A percentile compares a stretch with the other conserved stretches of the same genome.
Conservation (phyloP, 148 eudicot species). For the Limonium bicolor region DNA sequence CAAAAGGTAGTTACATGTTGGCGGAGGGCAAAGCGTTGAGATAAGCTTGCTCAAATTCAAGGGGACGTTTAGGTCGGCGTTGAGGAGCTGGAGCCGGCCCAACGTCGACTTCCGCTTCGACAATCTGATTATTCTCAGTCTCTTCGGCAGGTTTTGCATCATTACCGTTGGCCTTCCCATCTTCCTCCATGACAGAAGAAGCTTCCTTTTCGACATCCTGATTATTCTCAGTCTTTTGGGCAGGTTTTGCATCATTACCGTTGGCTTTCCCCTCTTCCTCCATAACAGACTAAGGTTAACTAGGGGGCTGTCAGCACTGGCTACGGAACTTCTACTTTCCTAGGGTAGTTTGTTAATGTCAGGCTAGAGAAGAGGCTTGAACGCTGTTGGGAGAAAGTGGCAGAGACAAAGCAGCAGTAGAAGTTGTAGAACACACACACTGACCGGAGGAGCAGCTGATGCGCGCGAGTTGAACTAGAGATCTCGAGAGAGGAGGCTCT, state of each 20-base stretch:
- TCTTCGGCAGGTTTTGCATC: slow-evolving; percentile 3
- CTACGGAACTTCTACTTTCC: no score
- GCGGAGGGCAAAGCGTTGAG: slow-evolving; percentile 90
- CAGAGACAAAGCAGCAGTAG: no score
- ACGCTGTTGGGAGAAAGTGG: no score
- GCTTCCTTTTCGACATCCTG: slow-evolving; percentile 18
- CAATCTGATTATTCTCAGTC: not conserved
- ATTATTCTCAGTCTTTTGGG: not conserved
- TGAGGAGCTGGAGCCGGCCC: slow-evolving; percentile 82
- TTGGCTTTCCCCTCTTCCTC: slow-evolving; percentile 9
- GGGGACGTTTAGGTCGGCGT: slow-evolving; percentile 75
- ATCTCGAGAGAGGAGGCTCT: no score
- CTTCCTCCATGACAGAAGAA: not conserved
- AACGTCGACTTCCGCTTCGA: slow-evolving; percentile 26
- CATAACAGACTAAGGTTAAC: not conserved
- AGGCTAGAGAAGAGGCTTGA: no score
- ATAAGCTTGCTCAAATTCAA: slow-evolving; percentile 86
- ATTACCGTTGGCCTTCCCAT: slow-evolving; percentile 9
- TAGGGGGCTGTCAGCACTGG: no score
- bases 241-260: slow-evolving; percentile 6
- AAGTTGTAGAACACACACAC: no score
- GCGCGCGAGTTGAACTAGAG: no score
- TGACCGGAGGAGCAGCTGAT: no score
- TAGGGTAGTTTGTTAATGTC: no score
- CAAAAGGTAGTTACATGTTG: slow-evolving; percentile 40